Base-by-base conservation (phyloP, 2,329 filamentous ascomycete species). In the Epichloe coenophiala region DNA sequence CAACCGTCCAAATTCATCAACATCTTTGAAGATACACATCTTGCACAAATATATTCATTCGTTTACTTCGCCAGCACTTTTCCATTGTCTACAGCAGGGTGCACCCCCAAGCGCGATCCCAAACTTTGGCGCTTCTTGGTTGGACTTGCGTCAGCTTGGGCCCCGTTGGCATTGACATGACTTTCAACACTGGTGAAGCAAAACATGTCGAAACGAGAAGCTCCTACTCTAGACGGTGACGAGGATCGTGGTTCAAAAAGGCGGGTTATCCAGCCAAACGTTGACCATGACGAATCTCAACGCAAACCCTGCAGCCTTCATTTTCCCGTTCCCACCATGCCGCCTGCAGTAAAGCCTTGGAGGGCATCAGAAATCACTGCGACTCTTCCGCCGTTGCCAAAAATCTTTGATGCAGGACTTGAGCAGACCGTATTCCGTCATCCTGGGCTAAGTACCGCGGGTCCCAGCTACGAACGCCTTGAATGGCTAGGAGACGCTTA, bases 401-500 rank as follows among this genome's bases (percentile, higher is more conserved):
- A 68, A 9, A 77, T 88, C 47, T 60, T 72, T 5, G 76, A 88
- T 55, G 67, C 73, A 0, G 65, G 70, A 21, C 71, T 90, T 17
- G 78, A 83, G 58, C 69, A 67, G 27, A 76, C 80, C 15, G 78
- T 81, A 11, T 84, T 90, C 59, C 87, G 77, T 1, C 87, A 91
- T 58, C 69, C 74, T 1, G 80, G 78, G 1, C 61, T 71, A 49
- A 41, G 36, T 27, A 60, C 59, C 3, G 31, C 50, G 3, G 54
- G 52, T 1, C 58, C 60, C 27, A 66, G 65, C 59, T 96, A 96
- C 65, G 90, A 96, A 60, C 78, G 80, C 17, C 78, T 96, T 6
- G 91, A 97, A 66, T 89, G 91, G 69, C 74, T 95, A 7, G 91
- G 91, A 6, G 91, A 97, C 63, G 84, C 87, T 19, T 91, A 91